Percentiles rank a stretch among this genome's conserved stretches.
These are phyloP conservation scores for Alternaria incomplexa DNA, from an alignment of 2,329 filamentous ascomycete species.

Conservation along the genomic window DNA sequence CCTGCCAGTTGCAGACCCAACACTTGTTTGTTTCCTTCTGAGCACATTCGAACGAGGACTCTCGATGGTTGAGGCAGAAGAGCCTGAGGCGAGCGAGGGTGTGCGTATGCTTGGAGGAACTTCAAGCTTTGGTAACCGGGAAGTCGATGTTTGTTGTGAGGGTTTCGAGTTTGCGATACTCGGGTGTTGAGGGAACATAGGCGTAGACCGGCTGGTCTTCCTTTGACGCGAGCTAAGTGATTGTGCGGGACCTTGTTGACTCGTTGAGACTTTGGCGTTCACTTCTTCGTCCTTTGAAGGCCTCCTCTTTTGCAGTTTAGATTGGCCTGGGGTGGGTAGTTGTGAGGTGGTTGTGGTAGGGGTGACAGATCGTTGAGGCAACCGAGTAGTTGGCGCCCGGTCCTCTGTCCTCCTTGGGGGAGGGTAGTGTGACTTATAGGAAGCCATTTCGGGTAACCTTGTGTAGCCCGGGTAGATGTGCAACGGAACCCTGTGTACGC, in stretches of 20 bases:
- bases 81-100: slow-evolving; percentile 57
- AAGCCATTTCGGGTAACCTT: slow-evolving; percentile 48
- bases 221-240: slow-evolving; percentile 31
- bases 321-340: slow-evolving; percentile 32
- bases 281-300: slow-evolving; percentile 41
- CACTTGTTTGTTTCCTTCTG: slow-evolving; percentile 53
- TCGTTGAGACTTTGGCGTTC: slow-evolving; percentile 19
- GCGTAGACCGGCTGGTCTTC: slow-evolving; percentile 28
- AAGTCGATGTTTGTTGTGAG: slow-evolving; percentile 32
- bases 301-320: slow-evolving; percentile 47
- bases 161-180: slow-evolving; percentile 28
- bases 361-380: slow-evolving; percentile 46
- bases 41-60: slow-evolving; percentile 54
- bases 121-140: slow-evolving; percentile 46
- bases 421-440: slow-evolving; percentile 48
- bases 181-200: slow-evolving; percentile 24
- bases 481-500: slow-evolving; percentile 41
- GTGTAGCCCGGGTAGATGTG: slow-evolving; percentile 46
- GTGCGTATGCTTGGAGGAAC: slow-evolving; percentile 47
- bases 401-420: slow-evolving; percentile 43
- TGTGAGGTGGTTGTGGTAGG: slow-evolving; percentile 39
- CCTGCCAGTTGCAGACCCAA: slow-evolving; percentile 41
- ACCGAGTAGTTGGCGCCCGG: slow-evolving; percentile 40
- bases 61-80: slow-evolving; percentile 54
- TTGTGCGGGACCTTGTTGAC: slow-evolving; percentile 26